Conservation (phyloP, 1,284 basidiomycete genomes). For the Gymnopus androsaceus region DNA sequence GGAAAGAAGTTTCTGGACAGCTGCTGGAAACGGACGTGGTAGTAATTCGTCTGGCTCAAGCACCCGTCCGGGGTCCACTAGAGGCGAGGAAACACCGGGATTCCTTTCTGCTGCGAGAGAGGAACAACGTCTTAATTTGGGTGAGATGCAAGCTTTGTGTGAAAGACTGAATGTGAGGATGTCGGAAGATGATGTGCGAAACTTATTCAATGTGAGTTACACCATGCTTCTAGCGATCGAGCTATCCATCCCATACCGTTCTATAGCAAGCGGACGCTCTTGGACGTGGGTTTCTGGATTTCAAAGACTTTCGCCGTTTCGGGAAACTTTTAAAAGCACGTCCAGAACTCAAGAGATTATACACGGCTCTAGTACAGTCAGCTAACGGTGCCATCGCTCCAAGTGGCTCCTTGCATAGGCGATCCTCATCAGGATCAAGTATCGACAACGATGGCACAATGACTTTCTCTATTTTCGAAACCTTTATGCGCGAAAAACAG, state of each 20-base stretch:
- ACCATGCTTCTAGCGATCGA: background rate
- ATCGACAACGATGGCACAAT: background rate
- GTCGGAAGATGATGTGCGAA: conserved; percentile 59
- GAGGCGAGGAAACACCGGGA: background rate
- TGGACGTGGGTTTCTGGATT: conserved; percentile 74
- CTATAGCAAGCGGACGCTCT: conserved; percentile 69
- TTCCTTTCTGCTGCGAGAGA: background rate
- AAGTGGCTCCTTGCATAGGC: background rate
- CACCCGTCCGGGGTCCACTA: background rate
- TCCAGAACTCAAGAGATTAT: conserved; percentile 76
- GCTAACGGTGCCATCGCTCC: background rate
- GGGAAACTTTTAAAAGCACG: conserved; percentile 85
- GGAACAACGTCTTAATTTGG: conserved; percentile 69
- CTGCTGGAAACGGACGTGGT: conserved; percentile 45
- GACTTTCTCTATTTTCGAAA: conserved; percentile 57
- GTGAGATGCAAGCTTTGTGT: conserved; percentile 78
- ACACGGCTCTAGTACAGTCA: conserved; percentile 53
- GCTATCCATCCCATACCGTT: background rate
- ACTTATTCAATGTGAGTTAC: conserved; percentile 63
- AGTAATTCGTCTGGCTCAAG: background rate
- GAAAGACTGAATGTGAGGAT: conserved; percentile 74
- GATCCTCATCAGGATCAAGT: background rate
- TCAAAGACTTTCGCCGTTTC: conserved; percentile 82
- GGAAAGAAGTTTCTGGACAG: conserved; percentile 84
- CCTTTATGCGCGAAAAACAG: conserved; percentile 71